A percentile compares a stretch with the other conserved stretches of the same genome.
Conservation (phyloP, 176 grass and related monocot species). For the Paspalum vaginatum region DNA sequence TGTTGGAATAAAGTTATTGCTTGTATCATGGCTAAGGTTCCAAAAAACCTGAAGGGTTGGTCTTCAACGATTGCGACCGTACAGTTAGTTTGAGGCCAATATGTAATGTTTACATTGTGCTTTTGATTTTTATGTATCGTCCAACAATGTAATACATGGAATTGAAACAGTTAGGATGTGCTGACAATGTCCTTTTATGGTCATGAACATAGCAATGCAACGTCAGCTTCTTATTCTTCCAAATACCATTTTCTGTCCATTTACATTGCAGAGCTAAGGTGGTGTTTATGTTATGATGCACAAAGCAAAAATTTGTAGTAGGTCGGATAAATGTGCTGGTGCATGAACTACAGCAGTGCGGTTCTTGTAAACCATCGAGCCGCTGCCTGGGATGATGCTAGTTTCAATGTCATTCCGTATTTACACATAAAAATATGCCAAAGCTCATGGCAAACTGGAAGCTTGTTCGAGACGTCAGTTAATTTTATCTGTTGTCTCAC, state of each 20-base stretch:
- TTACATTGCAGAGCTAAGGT: not conserved
- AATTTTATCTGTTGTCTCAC: no score
- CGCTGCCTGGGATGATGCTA: no score
- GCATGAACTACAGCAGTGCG: not conserved
- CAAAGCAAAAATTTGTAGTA: not conserved
- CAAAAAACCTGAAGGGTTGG: not conserved
- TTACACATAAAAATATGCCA: not conserved
- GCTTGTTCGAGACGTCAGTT: not conserved
- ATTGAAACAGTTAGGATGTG: not conserved
- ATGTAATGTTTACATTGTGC: not conserved
- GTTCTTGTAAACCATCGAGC: not conserved
- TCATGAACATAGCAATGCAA: not conserved
- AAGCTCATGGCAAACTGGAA: not conserved
- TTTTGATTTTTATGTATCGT: not conserved
- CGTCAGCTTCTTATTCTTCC: not conserved
- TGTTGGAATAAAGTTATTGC: conserved; percentile 25
- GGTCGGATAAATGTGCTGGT: no score
- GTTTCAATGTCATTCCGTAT: no score
- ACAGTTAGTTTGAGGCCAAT: not conserved
- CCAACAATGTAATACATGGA: not conserved
- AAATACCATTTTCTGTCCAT: not conserved
- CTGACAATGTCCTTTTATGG: not conserved
- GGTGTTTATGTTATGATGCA: not conserved
- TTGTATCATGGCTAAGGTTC: not conserved
- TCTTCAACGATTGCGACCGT: not conserved